Evolutionary conservation across 495 filamentous ascomycete species (phyloP), one percentile per base, ranked within the genome.

Genomic region (Aspergillus nidulans): DNA sequence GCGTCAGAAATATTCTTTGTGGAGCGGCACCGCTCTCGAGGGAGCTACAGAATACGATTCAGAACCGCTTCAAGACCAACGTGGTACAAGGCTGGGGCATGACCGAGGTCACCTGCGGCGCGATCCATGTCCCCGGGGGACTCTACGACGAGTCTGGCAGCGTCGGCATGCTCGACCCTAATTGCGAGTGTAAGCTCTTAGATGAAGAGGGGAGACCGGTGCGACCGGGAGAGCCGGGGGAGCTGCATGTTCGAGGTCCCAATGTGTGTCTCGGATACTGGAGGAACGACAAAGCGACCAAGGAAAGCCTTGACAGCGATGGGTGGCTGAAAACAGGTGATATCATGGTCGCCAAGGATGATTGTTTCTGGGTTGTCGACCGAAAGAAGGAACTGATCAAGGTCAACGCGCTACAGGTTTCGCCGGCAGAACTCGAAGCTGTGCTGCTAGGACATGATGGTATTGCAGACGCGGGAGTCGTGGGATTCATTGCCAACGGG

Each of bases 51-150:
- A 69, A 60, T n/a, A 67, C 73, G 20, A 64, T 79, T n/a, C 69
- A 74, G 48, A 63, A 61, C 45, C 54, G 69, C 4, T 75, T 72
- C 30, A 49, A 60, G n/a, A 58, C 76, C 2, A 68, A 71, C 49
- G 63, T 81, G 8, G 74, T 72, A 56, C 77, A 79, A 54, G 75
- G 75, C 15, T 81, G 73, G 72, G 77, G 77, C 2, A 74, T 76
- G 75, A 77, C 75, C 3, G 75, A 78, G 69, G 53, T 63, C 2
- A 68, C 63, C 0, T 68, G 63, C 39, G 42, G 54, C n/a, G 63
- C 52, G 15, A 61, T 61, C 25, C 56, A 49, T 25, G 48, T 51
- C 7, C 48, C 48, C 1, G 55, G 58, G 1, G 58, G 54, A 7
- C 10, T 25, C 19, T 36, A 21, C 15, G 54, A 57, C 19, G 58